Evolutionary conservation across 306 rosid species (phyloP), one percentile per base, ranked within the genome.

Genomic region (Vigna trinervia): DNA sequence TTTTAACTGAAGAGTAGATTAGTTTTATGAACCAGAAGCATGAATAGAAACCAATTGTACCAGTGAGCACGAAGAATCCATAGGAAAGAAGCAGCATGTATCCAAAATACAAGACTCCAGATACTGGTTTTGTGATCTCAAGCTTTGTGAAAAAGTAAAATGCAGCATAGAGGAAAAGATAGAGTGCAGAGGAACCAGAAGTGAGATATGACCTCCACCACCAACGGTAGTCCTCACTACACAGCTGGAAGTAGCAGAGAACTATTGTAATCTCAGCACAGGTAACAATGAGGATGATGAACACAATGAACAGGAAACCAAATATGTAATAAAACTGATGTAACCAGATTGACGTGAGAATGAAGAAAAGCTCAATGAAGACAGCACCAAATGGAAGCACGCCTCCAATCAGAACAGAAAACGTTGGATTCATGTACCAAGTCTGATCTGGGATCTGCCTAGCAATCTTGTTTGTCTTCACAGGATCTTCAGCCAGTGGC

Each of bases 181-280:
- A 93, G 59, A 93, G 78, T 28, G 98, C 97, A 14, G 98, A 93
- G 64, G 98, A 91, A 60, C 98, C 98, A 6, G 97, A 88, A 82
- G 98, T 93, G 76, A 93, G 78, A 65, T 93, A 93, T 3, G 97
- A 91, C 62, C 97, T 90, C 98, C 98, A 93, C 98, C 98, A 93
- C 98, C 98, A 93, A 17, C 34, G 84, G 84, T 93, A 93, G 80
- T 93, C 97, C 83, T 93, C 98, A 39, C 98, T 88, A 81, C 97
- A 93, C n/a, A 93, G 85, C 85, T 92, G 98, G 96, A 94, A 94
- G 96, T 94, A 94, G 90, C 98, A 94, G 52, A 94, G 92, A 59
- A 94, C 98, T 12, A 92, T 76, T 19, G 98, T 90, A 74, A 94
- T 92, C 92, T 94, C 98, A 0, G 97, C 97, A 69, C 98, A 92